These are phyloP conservation scores for Choiromyces venosus DNA, from an alignment of 495 filamentous ascomycete species.

Conservation along the genomic window DNA sequence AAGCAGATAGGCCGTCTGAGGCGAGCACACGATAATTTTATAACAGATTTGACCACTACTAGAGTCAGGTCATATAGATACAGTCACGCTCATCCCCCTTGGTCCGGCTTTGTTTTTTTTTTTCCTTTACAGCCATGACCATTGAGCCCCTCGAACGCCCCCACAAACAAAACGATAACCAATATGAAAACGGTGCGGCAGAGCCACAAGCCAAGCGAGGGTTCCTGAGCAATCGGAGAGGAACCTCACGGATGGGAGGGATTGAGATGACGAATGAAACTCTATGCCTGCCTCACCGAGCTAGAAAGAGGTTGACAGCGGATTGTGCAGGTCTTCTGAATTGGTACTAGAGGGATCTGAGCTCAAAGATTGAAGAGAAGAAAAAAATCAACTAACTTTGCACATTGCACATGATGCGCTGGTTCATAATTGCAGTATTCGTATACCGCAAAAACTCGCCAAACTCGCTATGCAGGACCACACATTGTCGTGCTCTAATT, in stretches of 20 bases:
- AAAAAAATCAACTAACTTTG: constrained; percentile 15
- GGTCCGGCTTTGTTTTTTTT: constrained; percentile 16
- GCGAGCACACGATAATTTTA: constrained; percentile 37
- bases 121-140: constrained; percentile 17
- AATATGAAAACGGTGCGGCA: constrained; percentile 23
- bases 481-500: no score
- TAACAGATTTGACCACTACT: constrained; percentile 28
- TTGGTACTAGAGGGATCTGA: constrained; percentile 12
- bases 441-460: no score
- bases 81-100: constrained; percentile 9
- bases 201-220: constrained; percentile 16
- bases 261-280: constrained; percentile 22
- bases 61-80: constrained; percentile 30
- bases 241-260: constrained; percentile 20
- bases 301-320: constrained; percentile 27
- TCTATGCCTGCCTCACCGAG: constrained; percentile 1
- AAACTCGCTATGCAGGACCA: no score
- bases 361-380: constrained; percentile 9
- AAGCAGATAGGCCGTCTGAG: constrained; percentile 23
- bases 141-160: constrained; percentile 4
- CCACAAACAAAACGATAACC: constrained; percentile 14
- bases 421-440: constrained; percentile 16
- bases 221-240: constrained; percentile 31
- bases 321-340: constrained; percentile 25
- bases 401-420: constrained; percentile 27